Base-by-base conservation (phyloP, 768 basidiomycete genomes). In the Boletus sensibilis region DNA sequence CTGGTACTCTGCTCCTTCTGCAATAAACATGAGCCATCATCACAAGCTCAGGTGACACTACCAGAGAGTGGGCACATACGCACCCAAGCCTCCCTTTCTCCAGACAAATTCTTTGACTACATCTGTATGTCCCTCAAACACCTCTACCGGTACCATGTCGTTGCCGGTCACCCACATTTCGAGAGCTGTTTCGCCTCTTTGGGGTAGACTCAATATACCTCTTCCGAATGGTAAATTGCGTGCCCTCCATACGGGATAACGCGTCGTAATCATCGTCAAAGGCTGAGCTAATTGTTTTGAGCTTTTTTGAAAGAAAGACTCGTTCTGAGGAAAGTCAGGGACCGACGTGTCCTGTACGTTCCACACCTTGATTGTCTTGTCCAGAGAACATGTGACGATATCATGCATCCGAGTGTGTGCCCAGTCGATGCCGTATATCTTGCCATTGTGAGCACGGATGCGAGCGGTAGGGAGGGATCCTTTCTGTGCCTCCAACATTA, bases 381-480 rank as follows among this genome's bases (percentile, higher is more conserved):
- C 96, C 0, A 98, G 78, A 0, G 94, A 95, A 67, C 97, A 99
- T 1, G 96, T 98, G 10, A 96, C 85, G 35, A 99, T 80, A 68
- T 94, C 88, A 63, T 87, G 80, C n/a, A 79, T 74, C 40, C 78
- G 73, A 18, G 80, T 76, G 49, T 92, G 86, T 8, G 92, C 87
- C 95, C 96, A 99, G 72, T 98, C 96, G 52, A 99, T 94, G 2
- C 97, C 97, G 59, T 99, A 98, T 43, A 98, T 97, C 72, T 94
- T 94, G 34, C 92, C 84, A n/a, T 76, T 77, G 65, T 98, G 95
- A 0, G 92, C 95, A 29, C 79, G 77, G 55, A 98, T 87, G 6
- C 79, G 79, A 12, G 83, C 79, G 6, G 91, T 74, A 2, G 92
- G 92, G 9, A 94, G 78, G 6, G 90, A 94, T 9, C 92, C 93